Evolutionary conservation across 129 eudicot genomes (phyloP).

Genomic region (sunflower (Helianthus annuus)): DNA sequence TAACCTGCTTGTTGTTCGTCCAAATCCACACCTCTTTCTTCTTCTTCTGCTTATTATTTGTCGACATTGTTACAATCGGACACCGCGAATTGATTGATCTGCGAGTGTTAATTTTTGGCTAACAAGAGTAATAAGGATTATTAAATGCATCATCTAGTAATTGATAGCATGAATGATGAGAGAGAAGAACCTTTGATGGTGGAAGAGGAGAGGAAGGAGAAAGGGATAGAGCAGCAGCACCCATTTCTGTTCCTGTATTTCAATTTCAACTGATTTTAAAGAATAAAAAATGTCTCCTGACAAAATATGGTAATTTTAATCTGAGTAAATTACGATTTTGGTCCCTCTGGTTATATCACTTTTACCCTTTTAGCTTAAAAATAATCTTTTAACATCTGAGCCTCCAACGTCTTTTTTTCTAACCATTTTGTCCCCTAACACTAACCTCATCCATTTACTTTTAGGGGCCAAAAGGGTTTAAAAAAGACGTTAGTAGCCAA

Average conservation of each 20-base stretch:
- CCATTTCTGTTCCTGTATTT: not conserved
- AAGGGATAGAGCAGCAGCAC: slow-evolving; percentile 12
- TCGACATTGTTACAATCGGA: slow-evolving; percentile 37
- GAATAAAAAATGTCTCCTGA: no score
- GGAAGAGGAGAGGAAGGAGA: slow-evolving; percentile 14
- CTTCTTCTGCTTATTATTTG: not conserved
- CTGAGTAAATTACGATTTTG: no score
- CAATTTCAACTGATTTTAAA: no score
- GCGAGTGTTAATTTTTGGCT: slow-evolving; percentile 38
- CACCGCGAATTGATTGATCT: slow-evolving; percentile 23
- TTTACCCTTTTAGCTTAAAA: no score
- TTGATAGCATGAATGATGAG: not conserved
- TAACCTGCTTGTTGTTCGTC: slow-evolving; percentile 84
- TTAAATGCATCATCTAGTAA: not conserved
- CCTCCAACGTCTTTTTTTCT: no score
- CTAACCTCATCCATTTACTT: no score
- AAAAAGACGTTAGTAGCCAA: no score
- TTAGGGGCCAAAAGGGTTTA: no score
- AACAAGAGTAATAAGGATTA: not conserved
- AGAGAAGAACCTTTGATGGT: slow-evolving; percentile 27
- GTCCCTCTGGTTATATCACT: no score
- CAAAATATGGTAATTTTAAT: no score
- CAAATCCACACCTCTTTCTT: slow-evolving; percentile 85
- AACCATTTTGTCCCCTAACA: no score
- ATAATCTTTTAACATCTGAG: no score